Base-by-base conservation (phyloP, 2,329 filamentous ascomycete genomes). In the Stemphylium vesicarium region DNA sequence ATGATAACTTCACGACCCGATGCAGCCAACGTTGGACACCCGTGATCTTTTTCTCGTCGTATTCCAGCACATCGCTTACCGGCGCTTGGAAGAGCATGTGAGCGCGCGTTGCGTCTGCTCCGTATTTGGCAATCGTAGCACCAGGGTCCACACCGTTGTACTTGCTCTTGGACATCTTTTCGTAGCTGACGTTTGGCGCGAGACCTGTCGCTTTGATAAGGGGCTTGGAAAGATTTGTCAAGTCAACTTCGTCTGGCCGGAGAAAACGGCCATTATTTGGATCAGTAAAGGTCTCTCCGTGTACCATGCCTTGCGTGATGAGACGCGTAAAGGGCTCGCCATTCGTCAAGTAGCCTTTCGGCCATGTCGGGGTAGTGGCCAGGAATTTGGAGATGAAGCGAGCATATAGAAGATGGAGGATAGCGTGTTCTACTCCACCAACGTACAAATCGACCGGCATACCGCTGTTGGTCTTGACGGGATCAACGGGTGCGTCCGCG, bases 151-250 rank as follows among this genome's bases (percentile, higher is more conserved):
- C 91, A 22, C 92, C 92, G 69, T 96, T 96, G 78, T 95, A 83
- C 75, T 96, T 96, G 67, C 91, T 96, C 77, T 96, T 96, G 35
- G 90, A 95, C 92, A 96, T 96, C 72, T 96, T 96, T 73, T 96
- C 92, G 65, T 84, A 96, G 1, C 85, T 87, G 15, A 92, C 76
- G 24, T 79, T 83, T 1, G 89, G 85, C 0, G 70, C 66, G 42
- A 83, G 76, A 3, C 86, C 85, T 0, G 86, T 89, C 0, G 82
- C 81, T 15, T 80, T 80, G n/a, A 95, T 83, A 49, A 80, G 79
- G 1, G 89, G 89, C 11, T 78, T 77, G 0, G 79, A 76, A 0
- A 83, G 78, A 36, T 84, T 80, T 3, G 79, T 81, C 4, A 88
- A 65, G 59, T 93, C 87, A 12, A 96, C 81, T 72, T 96, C 91